Evolutionary conservation across 441 rosid genomes (phyloP), one percentile per base, ranked within the genome.

Genomic region (Cnidoscolus chayamansa): DNA sequence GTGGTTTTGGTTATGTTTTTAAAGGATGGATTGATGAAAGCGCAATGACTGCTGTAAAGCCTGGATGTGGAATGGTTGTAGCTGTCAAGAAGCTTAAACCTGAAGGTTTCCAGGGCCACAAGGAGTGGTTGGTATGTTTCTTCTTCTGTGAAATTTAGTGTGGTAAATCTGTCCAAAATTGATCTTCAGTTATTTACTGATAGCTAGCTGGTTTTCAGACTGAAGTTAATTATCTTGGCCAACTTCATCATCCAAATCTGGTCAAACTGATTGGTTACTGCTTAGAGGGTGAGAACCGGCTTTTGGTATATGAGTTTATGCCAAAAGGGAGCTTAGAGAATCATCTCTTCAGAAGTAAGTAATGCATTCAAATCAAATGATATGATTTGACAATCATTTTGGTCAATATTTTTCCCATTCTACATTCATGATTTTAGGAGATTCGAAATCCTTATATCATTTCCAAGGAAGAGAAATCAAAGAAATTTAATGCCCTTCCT

Each of bases 21-120:
- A 93, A 93, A 85, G 98, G 98, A 15, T 93, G 98, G 98, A 82
- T 93, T 61, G 98, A 90, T 80, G 93, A 89, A 76, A 75, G 84
- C 62, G 70, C 94, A 31, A 70, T 86, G 12, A 67, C 80, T 17
- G 93, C 94, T 49, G 32, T 89, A 70, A 93, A 81, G 84, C 91
- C 96, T 56, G 98, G 98, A 53, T 85, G 92, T 19, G 92, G 98
- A 67, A 79, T 85, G 81, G 90, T 88, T 76, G 84, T 90, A 79
- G 97, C 98, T 17, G 97, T 87, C 62, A 93, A 93, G 82, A 90
- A 78, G 76, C 93, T 93, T 66, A 93, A 93, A 75, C 90, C 82
- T 77, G 97, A 93, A 58, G 84, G 98, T 72, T 87, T 82, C 76
- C 98, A 93, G 82, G 98, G 97, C 76, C 98, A 92, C 86, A 85